Percentiles rank a stretch among this genome's conserved stretches.
Evolutionary conservation across 345 rosid species (phyloP).

Genomic region (Carallia brachiata): DNA sequence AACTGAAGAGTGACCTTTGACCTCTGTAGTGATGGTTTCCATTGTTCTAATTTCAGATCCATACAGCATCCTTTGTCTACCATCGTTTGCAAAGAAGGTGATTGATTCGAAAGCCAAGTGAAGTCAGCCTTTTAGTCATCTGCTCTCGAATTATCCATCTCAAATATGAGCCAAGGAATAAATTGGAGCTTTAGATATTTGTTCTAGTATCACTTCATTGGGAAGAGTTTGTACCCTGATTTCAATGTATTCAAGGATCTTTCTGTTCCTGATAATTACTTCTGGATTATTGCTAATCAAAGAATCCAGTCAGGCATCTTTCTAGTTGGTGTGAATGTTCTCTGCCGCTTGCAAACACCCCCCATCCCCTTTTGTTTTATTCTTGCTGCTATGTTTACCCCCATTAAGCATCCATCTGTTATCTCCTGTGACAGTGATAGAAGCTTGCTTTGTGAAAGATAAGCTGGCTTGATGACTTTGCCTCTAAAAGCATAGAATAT

Average conservation of each 20-base stretch:
- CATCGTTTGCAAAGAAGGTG: conserved; percentile 87
- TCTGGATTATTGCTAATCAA: not conserved
- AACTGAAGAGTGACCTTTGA: not conserved
- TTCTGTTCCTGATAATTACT: not conserved
- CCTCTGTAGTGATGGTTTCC: not conserved
- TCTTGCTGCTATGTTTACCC: no score
- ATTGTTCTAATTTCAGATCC: conserved; percentile 55
- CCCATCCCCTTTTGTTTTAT: no score
- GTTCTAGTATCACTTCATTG: conserved; percentile 5
- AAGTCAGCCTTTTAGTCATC: conserved; percentile 19
- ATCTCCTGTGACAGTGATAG: no score
- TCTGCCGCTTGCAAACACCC: no score
- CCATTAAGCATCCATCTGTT: no score
- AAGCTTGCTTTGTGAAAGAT: no score
- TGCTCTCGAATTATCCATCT: conserved; percentile 6
- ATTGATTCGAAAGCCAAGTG: conserved; percentile 53
- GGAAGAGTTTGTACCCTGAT: conserved; percentile 10
- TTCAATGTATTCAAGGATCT: not conserved
- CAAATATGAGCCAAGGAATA: conserved; percentile 25
- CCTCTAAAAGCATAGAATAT: no score
- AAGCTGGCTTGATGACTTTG: no score
- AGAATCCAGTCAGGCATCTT: no score
- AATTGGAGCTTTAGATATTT: conserved; percentile 14
- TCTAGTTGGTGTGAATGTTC: no score
- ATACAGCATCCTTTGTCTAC: conserved; percentile 90